phyloP scores from a whole-genome alignment of 805 yeast species.

The Diddensiella santjacobensis region DNA sequence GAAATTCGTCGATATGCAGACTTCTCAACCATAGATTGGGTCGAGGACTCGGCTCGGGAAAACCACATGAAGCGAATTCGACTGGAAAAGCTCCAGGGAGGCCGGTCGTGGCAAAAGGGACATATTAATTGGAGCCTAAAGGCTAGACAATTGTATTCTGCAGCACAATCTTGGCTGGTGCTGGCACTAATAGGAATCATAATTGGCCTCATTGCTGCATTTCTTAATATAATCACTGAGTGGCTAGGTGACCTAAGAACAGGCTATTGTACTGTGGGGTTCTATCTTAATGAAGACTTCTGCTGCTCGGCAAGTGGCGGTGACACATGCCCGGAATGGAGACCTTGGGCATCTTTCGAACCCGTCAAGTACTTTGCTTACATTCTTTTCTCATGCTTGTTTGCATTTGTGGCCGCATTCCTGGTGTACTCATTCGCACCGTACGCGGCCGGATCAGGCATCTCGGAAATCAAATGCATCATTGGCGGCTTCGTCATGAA shows the following conservation, averaged over 20 bases:
- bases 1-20: conserved; percentile 39
- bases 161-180: conserved; percentile 64
- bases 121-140: conserved; percentile 9
- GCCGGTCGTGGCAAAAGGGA: conserved; percentile 8
- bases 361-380: conserved; percentile 52
- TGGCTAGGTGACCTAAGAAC: conserved; percentile 75
- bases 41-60: conserved; percentile 46
- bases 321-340: conserved; percentile 64
- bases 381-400: conserved; percentile 52
- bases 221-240: conserved; percentile 75
- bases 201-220: conserved; percentile 82
- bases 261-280: conserved; percentile 71
- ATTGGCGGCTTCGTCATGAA: conserved; percentile 82
- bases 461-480: conserved; percentile 92
- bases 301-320: conserved; percentile 72
- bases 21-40: conserved; percentile 54
- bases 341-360: conserved; percentile 50
- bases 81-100: conserved; percentile 18
- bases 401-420: conserved; percentile 63
- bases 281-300: conserved; percentile 67
- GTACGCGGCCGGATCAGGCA: conserved; percentile 95
- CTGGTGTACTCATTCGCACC: conserved; percentile 75
- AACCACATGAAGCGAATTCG: conserved; percentile 24
- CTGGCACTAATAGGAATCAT: conserved; percentile 68
- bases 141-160: conserved; percentile 22